These are phyloP conservation scores for Voacanga thouarsii DNA, from an alignment of 257 asterid genomes.

Conservation along the genomic window DNA sequence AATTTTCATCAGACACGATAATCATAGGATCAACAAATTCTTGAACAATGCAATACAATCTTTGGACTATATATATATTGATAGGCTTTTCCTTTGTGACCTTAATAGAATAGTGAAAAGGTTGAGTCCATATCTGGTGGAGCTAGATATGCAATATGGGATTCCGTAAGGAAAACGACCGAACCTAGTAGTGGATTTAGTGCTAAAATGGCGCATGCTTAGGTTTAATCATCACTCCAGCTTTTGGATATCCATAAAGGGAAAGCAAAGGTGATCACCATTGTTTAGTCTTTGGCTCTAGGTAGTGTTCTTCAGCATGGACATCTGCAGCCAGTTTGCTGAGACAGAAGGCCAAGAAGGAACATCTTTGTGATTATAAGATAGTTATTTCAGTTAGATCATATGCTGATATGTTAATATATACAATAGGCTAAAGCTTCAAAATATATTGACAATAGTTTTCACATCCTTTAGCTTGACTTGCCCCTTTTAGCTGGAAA, in stretches of 20 bases:
- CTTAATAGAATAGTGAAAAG: background rate
- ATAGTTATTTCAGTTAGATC: background rate
- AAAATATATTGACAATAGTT: too few species aligned
- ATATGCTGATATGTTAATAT: background rate
- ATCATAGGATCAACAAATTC: too few species aligned
- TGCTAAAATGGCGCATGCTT: constrained; percentile 17
- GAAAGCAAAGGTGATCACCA: background rate
- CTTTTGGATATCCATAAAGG: constrained; percentile 13
- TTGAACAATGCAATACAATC: too few species aligned
- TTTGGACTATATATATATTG: too few species aligned
- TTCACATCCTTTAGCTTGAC: background rate
- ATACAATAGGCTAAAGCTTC: too few species aligned
- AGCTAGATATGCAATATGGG: background rate
- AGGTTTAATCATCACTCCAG: constrained; percentile 10
- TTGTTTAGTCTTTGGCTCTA: background rate
- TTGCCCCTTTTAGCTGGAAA: background rate
- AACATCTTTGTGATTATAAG: too few species aligned
- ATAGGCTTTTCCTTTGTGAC: too few species aligned
- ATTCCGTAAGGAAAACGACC: background rate
- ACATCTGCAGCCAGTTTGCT: background rate
- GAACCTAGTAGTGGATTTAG: constrained; percentile 18
- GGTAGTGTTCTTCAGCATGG: background rate
- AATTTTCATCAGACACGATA: too few species aligned
- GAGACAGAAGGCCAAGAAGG: background rate
- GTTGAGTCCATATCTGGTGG: background rate